Percentiles rank a stretch among this genome's conserved stretches.
Evolutionary conservation across 805 yeast species (phyloP).

Genomic region (Grigorovia yakushimaensis): DNA sequence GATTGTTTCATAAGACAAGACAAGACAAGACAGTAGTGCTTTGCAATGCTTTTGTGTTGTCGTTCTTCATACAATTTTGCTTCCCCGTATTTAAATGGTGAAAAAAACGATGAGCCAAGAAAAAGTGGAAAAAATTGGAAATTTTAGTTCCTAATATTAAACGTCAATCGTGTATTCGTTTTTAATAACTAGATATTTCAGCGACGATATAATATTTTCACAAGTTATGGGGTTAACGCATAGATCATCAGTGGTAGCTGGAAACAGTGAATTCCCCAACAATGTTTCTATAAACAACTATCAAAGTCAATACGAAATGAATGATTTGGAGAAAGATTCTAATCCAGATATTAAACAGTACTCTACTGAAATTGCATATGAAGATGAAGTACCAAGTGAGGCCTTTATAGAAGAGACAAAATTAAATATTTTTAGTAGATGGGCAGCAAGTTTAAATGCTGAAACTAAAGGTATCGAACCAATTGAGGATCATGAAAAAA

Average conservation of each 20-base stretch:
- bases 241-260: constrained; percentile 5
- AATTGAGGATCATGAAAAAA: constrained; percentile 68
- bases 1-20: no score
- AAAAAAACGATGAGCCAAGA: neutral
- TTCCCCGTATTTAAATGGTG: no score
- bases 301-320: constrained; percentile 2
- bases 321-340: constrained; percentile 6
- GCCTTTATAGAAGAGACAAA: constrained; percentile 9
- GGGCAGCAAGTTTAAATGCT: constrained; percentile 25
- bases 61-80: no score
- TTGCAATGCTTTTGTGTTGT: no score
- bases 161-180: no score
- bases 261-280: constrained; percentile 1
- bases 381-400: constrained; percentile 4
- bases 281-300: neutral
- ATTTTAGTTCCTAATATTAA: neutral
- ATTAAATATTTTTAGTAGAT: constrained; percentile 13
- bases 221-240: constrained; percentile 6
- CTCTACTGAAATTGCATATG: constrained; percentile 2
- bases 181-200: neutral
- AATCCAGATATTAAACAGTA: constrained; percentile 5
- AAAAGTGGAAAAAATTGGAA: neutral
- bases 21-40: no score
- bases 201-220: no score
- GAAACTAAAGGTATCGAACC: constrained; percentile 75